phyloP scores from a whole-genome alignment of 768 basidiomycete genomes.

The Hygrophoropsis aurantiaca region DNA sequence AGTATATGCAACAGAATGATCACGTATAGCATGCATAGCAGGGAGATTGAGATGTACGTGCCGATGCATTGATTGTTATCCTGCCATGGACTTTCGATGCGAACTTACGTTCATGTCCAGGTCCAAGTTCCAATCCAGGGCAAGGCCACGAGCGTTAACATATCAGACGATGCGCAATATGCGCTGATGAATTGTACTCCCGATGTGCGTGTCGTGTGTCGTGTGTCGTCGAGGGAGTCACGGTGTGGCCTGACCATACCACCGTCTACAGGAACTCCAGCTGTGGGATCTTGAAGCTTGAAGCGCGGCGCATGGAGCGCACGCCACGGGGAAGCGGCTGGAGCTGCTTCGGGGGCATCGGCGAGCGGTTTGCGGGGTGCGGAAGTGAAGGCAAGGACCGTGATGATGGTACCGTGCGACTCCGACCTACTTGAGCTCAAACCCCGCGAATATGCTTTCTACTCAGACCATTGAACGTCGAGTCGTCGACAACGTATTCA shows the following conservation, averaged over 20 bases:
- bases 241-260: slow-evolving; percentile 6
- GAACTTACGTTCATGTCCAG: slow-evolving; percentile 35
- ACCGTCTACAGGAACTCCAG: slow-evolving; percentile 81
- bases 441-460: too few relatives aligned
- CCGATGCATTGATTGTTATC: too few relatives aligned
- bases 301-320: slow-evolving; percentile 64
- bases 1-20: slow-evolving; percentile 63
- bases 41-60: slow-evolving; percentile 65
- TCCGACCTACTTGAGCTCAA: too few relatives aligned
- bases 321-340: slow-evolving; percentile 86
- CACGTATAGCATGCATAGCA: slow-evolving; percentile 79
- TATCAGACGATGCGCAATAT: slow-evolving; percentile 83
- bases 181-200: slow-evolving; percentile 87
- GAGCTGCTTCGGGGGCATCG: slow-evolving; percentile 90
- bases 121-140: slow-evolving; percentile 66
- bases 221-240: not conserved
- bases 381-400: slow-evolving; percentile 98
- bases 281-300: slow-evolving; percentile 81
- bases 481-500: too few relatives aligned
- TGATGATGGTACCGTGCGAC: too few relatives aligned
- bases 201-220: slow-evolving; percentile 64
- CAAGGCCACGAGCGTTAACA: slow-evolving; percentile 84
- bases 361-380: slow-evolving; percentile 85
- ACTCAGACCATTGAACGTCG: too few relatives aligned
- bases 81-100: slow-evolving; percentile 3